Base-by-base conservation (phyloP, 352 stramenopile genomes). In the Phytopythium delawarense region DNA sequence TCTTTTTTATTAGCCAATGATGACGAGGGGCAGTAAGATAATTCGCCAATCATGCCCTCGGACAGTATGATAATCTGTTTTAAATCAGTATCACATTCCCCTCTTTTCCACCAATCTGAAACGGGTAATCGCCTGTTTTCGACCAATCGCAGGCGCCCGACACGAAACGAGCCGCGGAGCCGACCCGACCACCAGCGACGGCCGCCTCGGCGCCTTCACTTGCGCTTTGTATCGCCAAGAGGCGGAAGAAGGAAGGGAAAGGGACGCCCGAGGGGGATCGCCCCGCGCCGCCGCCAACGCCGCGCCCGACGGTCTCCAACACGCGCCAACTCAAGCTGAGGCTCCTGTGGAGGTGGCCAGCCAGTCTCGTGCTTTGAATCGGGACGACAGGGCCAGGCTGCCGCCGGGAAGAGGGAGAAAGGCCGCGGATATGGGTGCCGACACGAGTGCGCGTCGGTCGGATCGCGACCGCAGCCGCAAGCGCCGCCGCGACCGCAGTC, bases 401-500 rank as follows among this genome's bases (percentile, higher is more conserved):
- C 6, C 28, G 20, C 13, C 7, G 0, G 46, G 46, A 23, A 39
- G 16, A 15, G n/a, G 7, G 34, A 37, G 48, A 39, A 37, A 54
- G 15, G 48, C 9, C 45, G 48, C 48, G 48, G 28, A 54, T 21
- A 54, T 54, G 44, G 44, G 30, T 1, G 56, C 67, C 65, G 67
- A 68, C 62, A 61, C 45, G 37, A 40, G 35, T 40, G 57, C 52
- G n/a, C 71, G 63, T 18, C 20, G 32, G 32, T 34, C 44, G 18
- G 48, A 56, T 13, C 57, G 50, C 59, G 30, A 25, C 65, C 59
- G 64, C 20, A 67, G 62, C 67, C 69, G 69, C 48, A 67, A 73
- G 52, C 74, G 73, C 35, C 67, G 71, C 23, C 70, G 67, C 49
- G 70, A 50, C 32, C 61, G 61, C 53, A 65, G 69, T 46, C 57